phyloP scores from a whole-genome alignment of 306 rosid species.

The Dryas octopetala region DNA sequence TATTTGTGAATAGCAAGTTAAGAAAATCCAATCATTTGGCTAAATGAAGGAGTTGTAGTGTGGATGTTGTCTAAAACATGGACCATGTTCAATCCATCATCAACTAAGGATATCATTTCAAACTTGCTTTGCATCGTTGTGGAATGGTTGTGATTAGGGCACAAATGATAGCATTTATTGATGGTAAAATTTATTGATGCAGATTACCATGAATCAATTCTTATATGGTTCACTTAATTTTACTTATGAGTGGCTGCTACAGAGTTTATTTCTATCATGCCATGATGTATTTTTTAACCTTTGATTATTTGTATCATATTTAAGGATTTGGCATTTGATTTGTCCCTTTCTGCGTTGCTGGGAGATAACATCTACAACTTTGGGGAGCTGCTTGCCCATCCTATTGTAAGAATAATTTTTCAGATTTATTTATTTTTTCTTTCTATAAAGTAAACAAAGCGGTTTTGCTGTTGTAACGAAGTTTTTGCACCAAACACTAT shows the following conservation, averaged over 20 bases:
- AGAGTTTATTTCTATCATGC: slow-evolving; percentile 12
- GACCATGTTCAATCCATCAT: background rate
- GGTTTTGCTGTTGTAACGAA: background rate
- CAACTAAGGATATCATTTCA: background rate
- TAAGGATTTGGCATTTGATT: slow-evolving; percentile 96
- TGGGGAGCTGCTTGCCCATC: slow-evolving; percentile 98
- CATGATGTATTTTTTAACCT: slow-evolving; percentile 14
- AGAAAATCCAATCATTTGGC: slow-evolving; percentile 8
- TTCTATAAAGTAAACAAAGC: background rate
- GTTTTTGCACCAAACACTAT: background rate
- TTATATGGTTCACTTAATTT: background rate
- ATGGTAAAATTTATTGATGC: background rate
- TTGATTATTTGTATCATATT: slow-evolving; percentile 18
- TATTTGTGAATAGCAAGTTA: background rate
- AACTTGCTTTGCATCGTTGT: background rate
- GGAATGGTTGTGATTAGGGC: background rate
- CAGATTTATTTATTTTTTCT: background rate
- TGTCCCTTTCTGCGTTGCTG: slow-evolving; percentile 92
- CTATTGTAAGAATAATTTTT: slow-evolving; percentile 63
- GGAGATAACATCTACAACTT: slow-evolving; percentile 99
- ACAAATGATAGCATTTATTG: background rate
- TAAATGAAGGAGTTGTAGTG: background rate
- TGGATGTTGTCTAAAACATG: background rate
- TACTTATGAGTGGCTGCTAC: background rate
- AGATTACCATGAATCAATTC: background rate